Base-by-base conservation (phyloP, 768 basidiomycete genomes). In the Mrakia frigida region DNA sequence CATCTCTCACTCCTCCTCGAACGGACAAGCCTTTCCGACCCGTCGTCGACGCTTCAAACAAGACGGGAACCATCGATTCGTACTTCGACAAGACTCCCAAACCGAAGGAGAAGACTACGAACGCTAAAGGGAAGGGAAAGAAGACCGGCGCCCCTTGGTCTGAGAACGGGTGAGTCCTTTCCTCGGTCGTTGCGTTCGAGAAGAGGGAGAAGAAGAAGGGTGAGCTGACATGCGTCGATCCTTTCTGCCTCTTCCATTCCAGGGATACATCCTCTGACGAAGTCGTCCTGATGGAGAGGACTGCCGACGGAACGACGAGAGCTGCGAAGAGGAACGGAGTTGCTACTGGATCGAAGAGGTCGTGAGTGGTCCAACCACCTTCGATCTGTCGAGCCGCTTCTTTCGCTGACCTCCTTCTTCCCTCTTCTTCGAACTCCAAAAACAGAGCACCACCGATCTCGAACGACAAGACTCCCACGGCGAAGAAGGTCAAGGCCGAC, bases 41-140 rank as follows among this genome's bases (percentile, higher is more conserved):
- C 35, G 73, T 81, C 41, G 76, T 81, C 69, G 75, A 68, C 9
- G 35, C 39, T 6, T 39, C 73, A 6, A 33, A 23, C 53, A 41
- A 37, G 56, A 78, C 84, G 82, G 78, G 76, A 76, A 43, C 73
- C 77, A 50, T 80, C 79, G 76, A 81, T 80, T 78, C 82, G 85
- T 80, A 80, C 85, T 82, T 74, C 84, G 85, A 78, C 83, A 82
- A 70, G 79, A 79, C 28, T 80, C 86, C 80, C 83, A 84, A 69
- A 86, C 86, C 41, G n/a, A 50, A 50, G 46, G 41, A n/a, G 25
- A 21, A 60, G 23, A 25, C 16, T 35, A 52, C 28, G 31, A 53
- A 46, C 3, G 72, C 73, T 65, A n/a, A 25, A 1, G 63, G 43
- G 18, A 41, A 53, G 14, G 74, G 72, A n/a, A 39, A 23, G 70